A percentile compares a stretch with the other conserved stretches of the same genome.
These are phyloP conservation scores for Penicillium turbatum DNA, from an alignment of 495 filamentous ascomycete genomes.

Conservation along the genomic window DNA sequence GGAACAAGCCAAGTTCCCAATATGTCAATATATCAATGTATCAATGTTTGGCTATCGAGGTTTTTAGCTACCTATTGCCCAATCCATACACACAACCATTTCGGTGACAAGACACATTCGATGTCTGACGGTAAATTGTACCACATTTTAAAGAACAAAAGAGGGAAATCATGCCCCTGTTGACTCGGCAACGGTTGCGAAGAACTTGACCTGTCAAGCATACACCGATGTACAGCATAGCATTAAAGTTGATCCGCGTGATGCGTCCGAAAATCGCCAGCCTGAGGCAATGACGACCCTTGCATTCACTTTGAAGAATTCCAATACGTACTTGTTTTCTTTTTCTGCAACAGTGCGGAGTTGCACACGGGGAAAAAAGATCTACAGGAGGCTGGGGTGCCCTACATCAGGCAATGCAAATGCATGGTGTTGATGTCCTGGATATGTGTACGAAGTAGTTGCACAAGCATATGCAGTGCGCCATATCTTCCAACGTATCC, in stretches of 20 bases:
- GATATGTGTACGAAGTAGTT: not conserved
- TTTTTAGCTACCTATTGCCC: too few relatives aligned
- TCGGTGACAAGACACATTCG: not conserved
- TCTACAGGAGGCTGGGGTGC: slow-evolving; percentile 13
- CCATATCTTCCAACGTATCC: not conserved
- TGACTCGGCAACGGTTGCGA: slow-evolving; percentile 19
- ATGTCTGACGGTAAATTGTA: not conserved
- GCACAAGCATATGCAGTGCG: not conserved
- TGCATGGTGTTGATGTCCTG: slow-evolving; percentile 7
- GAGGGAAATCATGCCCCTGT: slow-evolving; percentile 6
- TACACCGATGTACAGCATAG: slow-evolving; percentile 1
- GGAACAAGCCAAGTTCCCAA: too few relatives aligned
- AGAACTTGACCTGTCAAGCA: slow-evolving; percentile 14
- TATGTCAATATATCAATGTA: too few relatives aligned
- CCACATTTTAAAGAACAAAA: not conserved
- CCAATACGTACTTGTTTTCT: not conserved
- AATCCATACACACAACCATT: too few relatives aligned
- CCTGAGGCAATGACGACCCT: slow-evolving; percentile 3
- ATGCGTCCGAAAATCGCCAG: not conserved
- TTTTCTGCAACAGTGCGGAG: slow-evolving; percentile 7
- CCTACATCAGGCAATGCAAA: slow-evolving; percentile 5
- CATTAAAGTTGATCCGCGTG: not conserved
- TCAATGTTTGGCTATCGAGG: too few relatives aligned
- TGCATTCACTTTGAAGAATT: slow-evolving; percentile 5
- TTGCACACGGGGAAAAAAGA: slow-evolving; percentile 20